A percentile compares a stretch with the other conserved stretches of the same genome.
These are phyloP conservation scores for Globomyces sp. DNA, from an alignment of 371 early-diverging fungal genomes.

Conservation along the genomic window DNA sequence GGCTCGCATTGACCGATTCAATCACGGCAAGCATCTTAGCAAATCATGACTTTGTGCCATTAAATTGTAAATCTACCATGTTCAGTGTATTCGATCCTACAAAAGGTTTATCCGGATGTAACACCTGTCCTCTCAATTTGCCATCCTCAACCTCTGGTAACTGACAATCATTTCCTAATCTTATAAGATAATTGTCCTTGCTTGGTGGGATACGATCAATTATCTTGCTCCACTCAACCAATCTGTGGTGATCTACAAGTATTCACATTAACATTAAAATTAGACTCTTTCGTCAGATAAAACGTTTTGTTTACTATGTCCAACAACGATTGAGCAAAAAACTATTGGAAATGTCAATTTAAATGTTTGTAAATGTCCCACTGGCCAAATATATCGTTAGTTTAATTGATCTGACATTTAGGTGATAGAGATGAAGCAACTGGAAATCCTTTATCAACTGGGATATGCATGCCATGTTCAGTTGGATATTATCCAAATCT, in stretches of 20 bases:
- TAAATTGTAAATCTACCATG: no score
- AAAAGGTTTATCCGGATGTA: not conserved
- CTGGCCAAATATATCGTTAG: slow-evolving; percentile 33
- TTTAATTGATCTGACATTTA: not conserved
- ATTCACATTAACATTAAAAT: no score
- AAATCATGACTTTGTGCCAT: no score
- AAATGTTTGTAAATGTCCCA: slow-evolving; percentile 31
- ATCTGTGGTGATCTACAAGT: not conserved
- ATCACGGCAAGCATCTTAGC: no score
- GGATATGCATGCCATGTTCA: slow-evolving; percentile 36
- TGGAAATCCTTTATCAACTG: slow-evolving; percentile 26
- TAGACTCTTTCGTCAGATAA: slow-evolving; percentile 22
- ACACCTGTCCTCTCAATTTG: not conserved
- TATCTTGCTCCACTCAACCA: not conserved
- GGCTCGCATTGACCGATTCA: no score
- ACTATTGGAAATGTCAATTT: slow-evolving; percentile 19
- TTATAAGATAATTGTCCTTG: not conserved
- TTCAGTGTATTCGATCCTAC: not conserved
- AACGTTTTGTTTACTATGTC: slow-evolving; percentile 31
- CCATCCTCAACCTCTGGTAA: no score
- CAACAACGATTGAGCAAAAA: slow-evolving; percentile 16
- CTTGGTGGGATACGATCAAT: not conserved
- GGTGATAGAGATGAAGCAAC: slow-evolving; percentile 22
- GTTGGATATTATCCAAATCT: slow-evolving; percentile 35
- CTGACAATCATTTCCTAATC: not conserved